Conservation (phyloP, 306 rosid species). For the Acacia confusa region DNA sequence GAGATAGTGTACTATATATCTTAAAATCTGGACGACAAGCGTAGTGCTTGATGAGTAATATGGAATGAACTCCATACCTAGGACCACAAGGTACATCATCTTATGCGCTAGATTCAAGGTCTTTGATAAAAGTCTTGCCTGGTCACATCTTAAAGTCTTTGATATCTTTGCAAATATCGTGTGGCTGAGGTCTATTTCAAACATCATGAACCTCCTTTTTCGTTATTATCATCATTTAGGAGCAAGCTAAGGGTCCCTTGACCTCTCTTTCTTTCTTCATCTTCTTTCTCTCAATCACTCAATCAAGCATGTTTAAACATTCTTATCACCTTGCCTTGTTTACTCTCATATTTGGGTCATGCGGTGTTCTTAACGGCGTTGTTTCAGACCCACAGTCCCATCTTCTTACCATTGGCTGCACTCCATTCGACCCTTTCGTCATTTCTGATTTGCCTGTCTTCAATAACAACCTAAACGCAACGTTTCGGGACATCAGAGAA, state of each 20-base stretch:
- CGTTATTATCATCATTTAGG: neutral
- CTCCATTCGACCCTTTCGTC: neutral
- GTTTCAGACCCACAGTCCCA: neutral
- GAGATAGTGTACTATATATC: no score
- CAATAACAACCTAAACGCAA: neutral
- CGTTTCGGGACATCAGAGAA: neutral
- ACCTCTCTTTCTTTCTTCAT: neutral
- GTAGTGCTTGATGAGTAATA: no score
- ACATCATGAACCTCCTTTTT: neutral
- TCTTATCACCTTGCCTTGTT: neutral
- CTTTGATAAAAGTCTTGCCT: no score
- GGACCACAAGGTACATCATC: no score
- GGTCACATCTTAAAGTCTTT: no score
- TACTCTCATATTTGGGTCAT: neutral
- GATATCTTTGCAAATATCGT: neutral
- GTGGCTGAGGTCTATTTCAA: neutral
- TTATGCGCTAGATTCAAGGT: no score
- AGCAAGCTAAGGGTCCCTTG: neutral
- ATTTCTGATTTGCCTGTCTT: neutral
- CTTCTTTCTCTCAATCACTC: neutral
- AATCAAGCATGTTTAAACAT: neutral
- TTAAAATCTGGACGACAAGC: no score
- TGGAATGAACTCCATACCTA: no score
- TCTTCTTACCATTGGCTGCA: neutral
- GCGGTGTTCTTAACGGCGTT: neutral